Conservation (phyloP, 2,329 filamentous ascomycete species). For the Paecilomyces variotii region DNA sequence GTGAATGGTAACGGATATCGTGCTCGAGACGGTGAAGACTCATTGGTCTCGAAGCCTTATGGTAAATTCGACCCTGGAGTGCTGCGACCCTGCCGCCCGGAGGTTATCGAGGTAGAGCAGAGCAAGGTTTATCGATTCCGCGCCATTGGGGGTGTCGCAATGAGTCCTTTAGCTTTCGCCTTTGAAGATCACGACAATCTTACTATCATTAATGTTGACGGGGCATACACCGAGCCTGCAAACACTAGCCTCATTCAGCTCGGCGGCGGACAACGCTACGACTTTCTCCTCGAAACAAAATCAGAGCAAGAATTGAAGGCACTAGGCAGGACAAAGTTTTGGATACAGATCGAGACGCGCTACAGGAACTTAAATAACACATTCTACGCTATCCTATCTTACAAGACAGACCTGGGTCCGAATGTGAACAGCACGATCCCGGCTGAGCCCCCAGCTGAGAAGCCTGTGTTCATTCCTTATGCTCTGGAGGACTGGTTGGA, state of each 20-base stretch:
- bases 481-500: constrained; percentile 7
- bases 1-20: too few species aligned
- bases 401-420: constrained; percentile 5
- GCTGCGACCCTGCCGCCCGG: neutral
- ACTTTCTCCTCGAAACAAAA: constrained; percentile 49
- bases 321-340: constrained; percentile 40
- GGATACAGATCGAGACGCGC: constrained; percentile 28
- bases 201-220: constrained; percentile 54
- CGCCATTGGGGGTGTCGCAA: constrained; percentile 49
- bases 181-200: constrained; percentile 50
- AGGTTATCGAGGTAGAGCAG: constrained; percentile 51
- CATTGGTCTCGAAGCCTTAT: too few species aligned
- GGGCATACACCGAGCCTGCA: constrained; percentile 21
- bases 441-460: neutral
- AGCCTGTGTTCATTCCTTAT: constrained; percentile 11
- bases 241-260: constrained; percentile 46
- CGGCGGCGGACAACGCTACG: constrained; percentile 52
- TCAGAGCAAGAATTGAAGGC: constrained; percentile 13
- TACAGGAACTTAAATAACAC: constrained; percentile 16
- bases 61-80: too few species aligned
- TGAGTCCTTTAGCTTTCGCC: constrained; percentile 48
- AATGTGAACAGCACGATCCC: neutral
- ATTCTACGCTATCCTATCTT: constrained; percentile 19
- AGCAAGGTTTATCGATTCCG: constrained; percentile 55
- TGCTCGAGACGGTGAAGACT: too few species aligned